Percentiles rank a stretch among this genome's conserved stretches.
These are phyloP conservation scores for Coemansia javaensis DNA, from an alignment of 192 early-diverging fungal species.

Conservation along the genomic window DNA sequence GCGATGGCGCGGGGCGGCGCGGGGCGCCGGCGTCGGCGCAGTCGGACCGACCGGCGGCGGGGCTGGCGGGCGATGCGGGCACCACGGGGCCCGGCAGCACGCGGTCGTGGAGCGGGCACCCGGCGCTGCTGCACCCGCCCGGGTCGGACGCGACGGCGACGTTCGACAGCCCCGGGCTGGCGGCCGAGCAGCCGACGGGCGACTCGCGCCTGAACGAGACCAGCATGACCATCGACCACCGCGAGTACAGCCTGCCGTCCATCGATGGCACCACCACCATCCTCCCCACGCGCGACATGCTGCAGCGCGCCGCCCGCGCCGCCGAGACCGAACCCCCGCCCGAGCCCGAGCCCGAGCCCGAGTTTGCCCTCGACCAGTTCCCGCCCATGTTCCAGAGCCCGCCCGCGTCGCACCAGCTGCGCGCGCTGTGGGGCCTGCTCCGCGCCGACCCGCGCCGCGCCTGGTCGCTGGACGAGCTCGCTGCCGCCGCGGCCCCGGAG, in stretches of 20 bases:
- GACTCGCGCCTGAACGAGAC: slow-evolving; percentile 26
- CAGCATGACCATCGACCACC: slow-evolving; percentile 16
- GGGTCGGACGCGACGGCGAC: slow-evolving; percentile 31
- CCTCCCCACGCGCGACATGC: slow-evolving; percentile 46
- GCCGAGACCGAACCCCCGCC: slow-evolving; percentile 2
- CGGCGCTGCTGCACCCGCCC: background rate
- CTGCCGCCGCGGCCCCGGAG: background rate
- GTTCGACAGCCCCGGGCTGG: slow-evolving; percentile 11
- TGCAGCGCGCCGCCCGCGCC: slow-evolving; percentile 33
- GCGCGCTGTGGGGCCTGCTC: slow-evolving; percentile 21
- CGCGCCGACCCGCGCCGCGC: slow-evolving; percentile 19
- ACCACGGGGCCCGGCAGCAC: background rate
- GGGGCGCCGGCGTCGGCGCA: slow-evolving; percentile 3
- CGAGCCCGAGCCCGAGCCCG: background rate
- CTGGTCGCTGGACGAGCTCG: slow-evolving; percentile 31
- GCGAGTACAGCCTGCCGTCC: slow-evolving; percentile 6
- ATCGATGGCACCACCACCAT: slow-evolving; percentile 44
- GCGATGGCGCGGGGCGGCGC: background rate
- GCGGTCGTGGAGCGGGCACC: slow-evolving; percentile 7
- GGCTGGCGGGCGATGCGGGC: background rate
- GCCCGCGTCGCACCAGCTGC: slow-evolving; percentile 24
- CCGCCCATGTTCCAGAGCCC: slow-evolving; percentile 26
- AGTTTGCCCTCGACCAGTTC: slow-evolving; percentile 18
- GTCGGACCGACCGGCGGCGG: slow-evolving; percentile 8
- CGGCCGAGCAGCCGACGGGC: slow-evolving; percentile 2